Evolutionary conservation across 2,329 filamentous ascomycete species (phyloP), one percentile per base, ranked within the genome.

Genomic region (Beauveria asiatica): DNA sequence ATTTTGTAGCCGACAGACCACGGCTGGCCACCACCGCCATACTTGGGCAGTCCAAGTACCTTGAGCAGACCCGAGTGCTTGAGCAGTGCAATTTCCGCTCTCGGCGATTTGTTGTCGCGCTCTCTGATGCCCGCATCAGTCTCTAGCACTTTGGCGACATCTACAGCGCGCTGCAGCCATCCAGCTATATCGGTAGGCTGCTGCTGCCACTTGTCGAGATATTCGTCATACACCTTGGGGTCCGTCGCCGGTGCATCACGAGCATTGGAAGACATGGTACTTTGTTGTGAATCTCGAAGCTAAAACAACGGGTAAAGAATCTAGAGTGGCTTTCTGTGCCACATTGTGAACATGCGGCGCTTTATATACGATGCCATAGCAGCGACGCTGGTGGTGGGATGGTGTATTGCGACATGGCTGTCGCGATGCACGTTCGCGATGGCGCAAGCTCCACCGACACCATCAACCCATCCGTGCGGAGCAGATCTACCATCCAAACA

Each of bases 1-100:
- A 73, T 75, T 65, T 81, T 80, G 65, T 84, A 87, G 0, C 75
- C 84, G 1, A 84, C 75, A 25, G 69, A 74, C 74, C 75, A 76
- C 0, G 75, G 72, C 64, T 77, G 74, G 10, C 68, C 74, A 19
- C 76, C 76, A n/a, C 76, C 76, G 17, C 76, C 75, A 41, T 76
- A 76, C 60, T 74, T 73, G 19, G 69, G 66, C 7, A 68, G 70
- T 0, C 76, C 75, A 0, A 77, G 68, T 1, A 75, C 55, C 64
- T 75, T 76, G 3, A 75, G 64, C 4, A 78, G 62, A 0, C 74
- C 73, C 0, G 76, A 71, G 57, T 77, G 70, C 58, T 77, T 78
- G 9, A 78, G 67, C 1, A 78, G 69, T 0, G 70, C 64, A 1
- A 77, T 65, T 25, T 77, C 75, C 0, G 75, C 75, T 2, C 67